A percentile compares a stretch with the other conserved stretches of the same genome.
phyloP scores from a whole-genome alignment of 164 flowering plant genomes.

The Umbellularia californica region DNA sequence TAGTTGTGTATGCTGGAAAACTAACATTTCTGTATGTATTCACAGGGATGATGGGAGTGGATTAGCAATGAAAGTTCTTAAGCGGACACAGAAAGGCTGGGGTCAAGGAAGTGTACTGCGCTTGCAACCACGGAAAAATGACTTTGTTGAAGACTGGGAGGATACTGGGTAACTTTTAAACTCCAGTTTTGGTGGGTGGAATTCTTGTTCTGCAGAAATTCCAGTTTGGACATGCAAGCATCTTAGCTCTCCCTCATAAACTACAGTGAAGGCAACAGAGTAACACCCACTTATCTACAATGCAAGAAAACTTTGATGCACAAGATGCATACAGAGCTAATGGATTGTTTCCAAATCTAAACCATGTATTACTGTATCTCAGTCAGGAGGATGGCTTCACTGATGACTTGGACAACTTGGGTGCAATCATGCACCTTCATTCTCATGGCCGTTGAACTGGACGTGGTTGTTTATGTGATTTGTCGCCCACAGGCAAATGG shows the following conservation, averaged over 20 bases:
- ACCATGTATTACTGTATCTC: background rate
- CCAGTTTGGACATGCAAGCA: background rate
- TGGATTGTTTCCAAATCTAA: background rate
- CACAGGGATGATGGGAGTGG: constrained; percentile 92
- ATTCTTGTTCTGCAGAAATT: background rate
- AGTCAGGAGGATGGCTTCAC: background rate
- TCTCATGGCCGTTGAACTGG: background rate
- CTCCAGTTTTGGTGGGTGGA: too few relatives aligned
- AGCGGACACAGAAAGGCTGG: constrained; percentile 77
- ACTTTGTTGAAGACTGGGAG: constrained; percentile 41
- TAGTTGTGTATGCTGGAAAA: too few relatives aligned
- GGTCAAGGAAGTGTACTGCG: constrained; percentile 62
- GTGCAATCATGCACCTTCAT: background rate
- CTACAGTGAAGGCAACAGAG: background rate
- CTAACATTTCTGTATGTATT: background rate
- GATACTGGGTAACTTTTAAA: background rate
- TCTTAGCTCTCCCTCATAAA: background rate
- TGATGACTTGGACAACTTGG: background rate
- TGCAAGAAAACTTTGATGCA: background rate
- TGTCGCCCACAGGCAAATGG: too few relatives aligned
- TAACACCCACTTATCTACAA: background rate
- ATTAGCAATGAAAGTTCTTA: constrained; percentile 58
- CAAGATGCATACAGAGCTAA: background rate
- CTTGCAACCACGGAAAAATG: constrained; percentile 39
- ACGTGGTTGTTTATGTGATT: too few relatives aligned